Conservation (phyloP, 2,329 filamentous ascomycete genomes). For the Colletotrichum scovillei region DNA sequence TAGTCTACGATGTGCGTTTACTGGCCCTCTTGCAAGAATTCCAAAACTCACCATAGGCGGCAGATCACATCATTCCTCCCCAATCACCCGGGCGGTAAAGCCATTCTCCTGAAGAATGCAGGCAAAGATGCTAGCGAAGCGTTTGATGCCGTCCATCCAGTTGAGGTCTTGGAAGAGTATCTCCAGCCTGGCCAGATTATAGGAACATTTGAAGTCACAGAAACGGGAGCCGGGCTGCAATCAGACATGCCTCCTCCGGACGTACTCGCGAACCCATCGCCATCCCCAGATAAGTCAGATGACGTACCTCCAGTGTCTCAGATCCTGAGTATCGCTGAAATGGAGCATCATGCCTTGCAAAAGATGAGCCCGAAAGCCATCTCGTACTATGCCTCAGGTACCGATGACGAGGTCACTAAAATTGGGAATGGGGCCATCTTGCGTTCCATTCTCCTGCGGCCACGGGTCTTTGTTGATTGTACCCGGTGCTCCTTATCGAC, state of each 20-base stretch:
- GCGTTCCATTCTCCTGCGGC: slow-evolving; percentile 79
- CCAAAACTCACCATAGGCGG: background rate
- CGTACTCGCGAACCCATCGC: slow-evolving; percentile 58
- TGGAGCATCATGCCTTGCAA: slow-evolving; percentile 78
- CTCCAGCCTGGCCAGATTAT: slow-evolving; percentile 76
- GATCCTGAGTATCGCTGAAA: slow-evolving; percentile 83
- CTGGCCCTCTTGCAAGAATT: background rate
- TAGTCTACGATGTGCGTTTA: slow-evolving; percentile 81
- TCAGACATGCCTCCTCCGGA: background rate
- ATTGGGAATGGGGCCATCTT: slow-evolving; percentile 80
- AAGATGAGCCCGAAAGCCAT: slow-evolving; percentile 81
- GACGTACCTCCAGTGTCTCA: slow-evolving; percentile 67
- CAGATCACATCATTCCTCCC: slow-evolving; percentile 72
- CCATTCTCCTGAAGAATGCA: slow-evolving; percentile 82
- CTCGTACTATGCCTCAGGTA: slow-evolving; percentile 89
- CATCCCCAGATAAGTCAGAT: slow-evolving; percentile 28
- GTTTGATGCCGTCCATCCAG: slow-evolving; percentile 87
- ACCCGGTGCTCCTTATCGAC: slow-evolving; percentile 77
- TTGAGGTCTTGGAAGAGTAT: slow-evolving; percentile 81
- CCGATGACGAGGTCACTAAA: slow-evolving; percentile 82
- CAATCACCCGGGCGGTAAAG: slow-evolving; percentile 81
- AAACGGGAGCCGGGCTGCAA: background rate
- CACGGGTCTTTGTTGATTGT: slow-evolving; percentile 85
- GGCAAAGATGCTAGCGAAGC: slow-evolving; percentile 87
- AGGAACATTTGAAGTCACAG: slow-evolving; percentile 71